phyloP scores from a whole-genome alignment of 345 rosid genomes.

The Ceriops decandra region DNA sequence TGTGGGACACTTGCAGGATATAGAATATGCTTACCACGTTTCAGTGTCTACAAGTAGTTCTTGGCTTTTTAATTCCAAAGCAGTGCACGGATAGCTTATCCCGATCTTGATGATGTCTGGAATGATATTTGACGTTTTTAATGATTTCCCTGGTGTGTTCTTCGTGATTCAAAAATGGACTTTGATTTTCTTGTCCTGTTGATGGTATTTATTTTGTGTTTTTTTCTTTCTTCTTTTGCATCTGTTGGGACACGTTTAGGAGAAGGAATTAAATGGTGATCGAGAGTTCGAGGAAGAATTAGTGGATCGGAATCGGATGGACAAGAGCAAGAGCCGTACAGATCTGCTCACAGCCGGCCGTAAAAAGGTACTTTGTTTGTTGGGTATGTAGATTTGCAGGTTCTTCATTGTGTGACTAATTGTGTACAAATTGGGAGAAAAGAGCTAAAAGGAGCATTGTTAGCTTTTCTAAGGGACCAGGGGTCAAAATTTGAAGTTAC shows the following conservation, averaged over 20 bases:
- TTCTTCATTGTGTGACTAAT: not conserved
- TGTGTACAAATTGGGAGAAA: too few relatives aligned
- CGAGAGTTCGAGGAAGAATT: slow-evolving; percentile 14
- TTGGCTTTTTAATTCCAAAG: too few relatives aligned
- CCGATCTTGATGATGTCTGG: not conserved
- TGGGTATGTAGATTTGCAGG: not conserved
- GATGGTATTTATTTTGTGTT: not conserved
- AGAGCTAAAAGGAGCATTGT: too few relatives aligned
- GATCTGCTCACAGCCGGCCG: slow-evolving; percentile 96
- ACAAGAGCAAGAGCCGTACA: slow-evolving; percentile 80
- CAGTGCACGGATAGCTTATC: not conserved
- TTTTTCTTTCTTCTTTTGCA: not conserved
- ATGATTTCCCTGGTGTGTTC: too few relatives aligned
- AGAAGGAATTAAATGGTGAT: too few relatives aligned
- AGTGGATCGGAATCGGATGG: slow-evolving; percentile 53
- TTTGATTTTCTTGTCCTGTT: too few relatives aligned
- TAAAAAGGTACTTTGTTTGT: slow-evolving; percentile 50
- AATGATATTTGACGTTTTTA: too few relatives aligned
- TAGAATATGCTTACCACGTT: not conserved
- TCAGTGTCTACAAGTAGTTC: not conserved
- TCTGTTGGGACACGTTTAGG: not conserved
- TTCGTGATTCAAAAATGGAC: too few relatives aligned
- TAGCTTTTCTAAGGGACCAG: too few relatives aligned
- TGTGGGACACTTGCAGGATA: not conserved
- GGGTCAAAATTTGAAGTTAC: too few relatives aligned